Evolutionary conservation across 2,329 filamentous ascomycete species (phyloP), one percentile per base, ranked within the genome.

Genomic region (Leptographium lundbergii): DNA sequence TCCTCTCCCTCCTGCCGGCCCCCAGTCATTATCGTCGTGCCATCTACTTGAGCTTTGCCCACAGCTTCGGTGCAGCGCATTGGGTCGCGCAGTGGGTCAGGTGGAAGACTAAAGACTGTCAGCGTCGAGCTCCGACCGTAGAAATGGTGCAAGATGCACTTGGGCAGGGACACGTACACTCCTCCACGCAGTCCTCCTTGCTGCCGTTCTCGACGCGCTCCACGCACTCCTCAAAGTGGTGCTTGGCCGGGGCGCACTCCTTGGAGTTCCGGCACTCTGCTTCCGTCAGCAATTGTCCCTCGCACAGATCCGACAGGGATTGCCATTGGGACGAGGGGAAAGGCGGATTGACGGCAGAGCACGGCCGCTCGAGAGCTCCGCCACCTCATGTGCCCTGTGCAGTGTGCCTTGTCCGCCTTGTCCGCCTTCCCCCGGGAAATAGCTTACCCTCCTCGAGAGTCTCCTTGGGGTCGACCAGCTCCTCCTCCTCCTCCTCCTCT

Each of bases 161-260:
- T 34, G 32, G 32, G 10, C 9, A 51, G 4, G 6, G 17, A 13
- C 2, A 68, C 91, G 76, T 87, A 97, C 94, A 99, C 81, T 99
- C 94, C 81, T 99, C 94, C 66, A 97, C 90, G 70, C 94, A 99
- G 79, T 97, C 91, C 82, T 99, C 94, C 69, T 88, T 85, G 67
- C 87, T 84, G 65, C 86, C 81, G 67, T 87, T 82, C 69, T 90
- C 84, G 67, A 99, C 94, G 69, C 94, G 91, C 83, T 96, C 91
- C 68, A 92, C 91, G 74, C 94, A 99, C 78, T 96, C 90, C 66
- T 97, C 92, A 74, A 88, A 97, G 82, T 99, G 94, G 81, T 97
- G 92, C 85, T 97, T 99, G 71, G 84, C 82, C 61, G 87, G 86
- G 63, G 86, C 81, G 77, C 94, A 99, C 75, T 88, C 79, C 74